phyloP scores from a whole-genome alignment of 2,329 filamentous ascomycete species.

The Amauroascus niger region DNA sequence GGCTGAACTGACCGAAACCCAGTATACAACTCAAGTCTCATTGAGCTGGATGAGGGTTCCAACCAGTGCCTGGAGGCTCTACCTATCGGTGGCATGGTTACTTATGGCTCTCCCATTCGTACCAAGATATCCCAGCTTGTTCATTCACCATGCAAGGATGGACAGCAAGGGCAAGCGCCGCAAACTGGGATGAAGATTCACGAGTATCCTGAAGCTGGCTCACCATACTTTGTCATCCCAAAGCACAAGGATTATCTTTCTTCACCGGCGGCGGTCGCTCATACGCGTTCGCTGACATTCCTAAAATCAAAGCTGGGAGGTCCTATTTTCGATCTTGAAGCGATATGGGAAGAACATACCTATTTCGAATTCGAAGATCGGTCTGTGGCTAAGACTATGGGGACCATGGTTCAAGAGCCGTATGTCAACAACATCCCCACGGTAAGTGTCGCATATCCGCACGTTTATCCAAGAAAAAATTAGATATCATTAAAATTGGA shows the following conservation, averaged over 20 bases:
- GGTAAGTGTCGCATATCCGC: conserved; percentile 33
- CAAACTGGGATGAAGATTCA: conserved; percentile 24
- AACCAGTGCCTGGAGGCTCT: conserved; percentile 16
- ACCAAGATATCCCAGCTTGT: conserved; percentile 20
- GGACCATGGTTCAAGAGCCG: conserved; percentile 22
- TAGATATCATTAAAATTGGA: background rate
- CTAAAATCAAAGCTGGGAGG: conserved; percentile 54
- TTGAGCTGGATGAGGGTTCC: conserved; percentile 15
- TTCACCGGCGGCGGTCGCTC: conserved; percentile 49
- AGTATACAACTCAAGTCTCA: conserved; percentile 20
- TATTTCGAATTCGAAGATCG: conserved; percentile 60
- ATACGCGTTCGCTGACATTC: conserved; percentile 57
- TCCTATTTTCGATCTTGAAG: conserved; percentile 63
- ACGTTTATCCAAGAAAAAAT: too few species aligned
- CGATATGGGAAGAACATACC: conserved; percentile 71
- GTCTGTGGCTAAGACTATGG: conserved; percentile 48
- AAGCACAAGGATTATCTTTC: conserved; percentile 45
- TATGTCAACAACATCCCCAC: conserved; percentile 32
- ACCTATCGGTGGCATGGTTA: conserved; percentile 25
- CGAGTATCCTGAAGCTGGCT: conserved; percentile 39
- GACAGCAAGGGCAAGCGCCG: conserved; percentile 8
- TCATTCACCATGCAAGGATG: conserved; percentile 24
- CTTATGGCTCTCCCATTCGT: conserved; percentile 25
- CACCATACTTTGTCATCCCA: conserved; percentile 42
- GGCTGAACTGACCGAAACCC: conserved; percentile 7